Conservation (phyloP, 768 basidiomycete genomes). For the Mycena latifolia region DNA sequence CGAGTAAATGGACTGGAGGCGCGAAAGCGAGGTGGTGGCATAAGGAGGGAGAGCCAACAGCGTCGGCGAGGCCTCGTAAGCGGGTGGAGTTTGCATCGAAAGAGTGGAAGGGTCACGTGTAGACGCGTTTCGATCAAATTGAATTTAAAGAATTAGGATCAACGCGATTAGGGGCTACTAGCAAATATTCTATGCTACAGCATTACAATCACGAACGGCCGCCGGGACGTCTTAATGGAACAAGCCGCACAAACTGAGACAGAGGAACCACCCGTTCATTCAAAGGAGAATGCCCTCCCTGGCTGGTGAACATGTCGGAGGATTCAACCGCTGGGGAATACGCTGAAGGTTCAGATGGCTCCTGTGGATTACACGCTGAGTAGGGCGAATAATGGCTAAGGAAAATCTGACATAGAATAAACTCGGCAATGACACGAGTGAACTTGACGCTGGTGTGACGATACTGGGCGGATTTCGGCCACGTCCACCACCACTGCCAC, state of each 20-base stretch:
- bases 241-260: constrained; percentile 26
- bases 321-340: constrained; percentile 42
- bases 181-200: background rate
- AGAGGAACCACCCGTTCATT: constrained; percentile 20
- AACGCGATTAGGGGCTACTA: constrained; percentile 29
- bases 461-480: constrained; percentile 1
- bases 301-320: constrained; percentile 36
- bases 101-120: constrained; percentile 21
- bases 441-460: background rate
- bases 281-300: constrained; percentile 31
- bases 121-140: no score
- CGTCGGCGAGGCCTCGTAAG: constrained; percentile 30
- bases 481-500: background rate
- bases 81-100: constrained; percentile 27
- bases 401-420: constrained; percentile 15
- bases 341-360: constrained; percentile 23
- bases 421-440: constrained; percentile 23
- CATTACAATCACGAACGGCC: constrained; percentile 9
- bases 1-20: constrained; percentile 87
- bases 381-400: no score
- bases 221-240: constrained; percentile 18
- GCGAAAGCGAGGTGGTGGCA: constrained; percentile 59
- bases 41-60: constrained; percentile 58
- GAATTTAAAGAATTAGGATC: no score
- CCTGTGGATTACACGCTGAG: constrained; percentile 8